phyloP scores from a whole-genome alignment of 2,329 filamentous ascomycete species.

The Corynespora cassiicola region DNA sequence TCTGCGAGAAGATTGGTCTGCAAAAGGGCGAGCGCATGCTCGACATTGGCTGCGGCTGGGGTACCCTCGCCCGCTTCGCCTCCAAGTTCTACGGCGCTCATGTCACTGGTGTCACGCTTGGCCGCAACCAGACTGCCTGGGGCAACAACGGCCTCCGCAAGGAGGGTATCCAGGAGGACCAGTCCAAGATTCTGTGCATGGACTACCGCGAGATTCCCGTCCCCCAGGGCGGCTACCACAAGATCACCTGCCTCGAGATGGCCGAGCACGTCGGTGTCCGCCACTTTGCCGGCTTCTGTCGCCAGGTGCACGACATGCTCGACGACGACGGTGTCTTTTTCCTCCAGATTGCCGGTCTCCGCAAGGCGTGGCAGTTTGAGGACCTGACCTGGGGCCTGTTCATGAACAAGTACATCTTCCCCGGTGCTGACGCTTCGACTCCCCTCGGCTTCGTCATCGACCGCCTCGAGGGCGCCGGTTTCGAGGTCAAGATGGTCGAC shows the following conservation, averaged over 20 bases:
- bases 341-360: constrained; percentile 92
- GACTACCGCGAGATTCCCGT: constrained; percentile 95
- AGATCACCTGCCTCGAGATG: constrained; percentile 98
- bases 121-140: constrained; percentile 96
- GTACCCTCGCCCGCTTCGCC: constrained; percentile 91
- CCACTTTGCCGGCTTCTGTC: constrained; percentile 80
- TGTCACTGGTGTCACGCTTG: constrained; percentile 90
- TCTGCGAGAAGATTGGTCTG: constrained; percentile 93
- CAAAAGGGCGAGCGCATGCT: constrained; percentile 82
- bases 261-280: constrained; percentile 97
- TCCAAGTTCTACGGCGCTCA: constrained; percentile 88
- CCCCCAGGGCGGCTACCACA: constrained; percentile 80
- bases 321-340: constrained; percentile 96
- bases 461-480: constrained; percentile 83
- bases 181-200: constrained; percentile 92
- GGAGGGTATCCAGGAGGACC: constrained; percentile 80
- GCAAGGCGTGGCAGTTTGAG: constrained; percentile 97
- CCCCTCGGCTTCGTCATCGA: constrained; percentile 88
- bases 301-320: constrained; percentile 92
- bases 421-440: constrained; percentile 92
- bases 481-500: constrained; percentile 90
- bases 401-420: constrained; percentile 99
- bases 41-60: constrained; percentile 98
- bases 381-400: constrained; percentile 98
- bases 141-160: constrained; percentile 89